Evolutionary conservation across 2,329 filamentous ascomycete genomes (phyloP).

Genomic region (Akanthomyces muscarius): DNA sequence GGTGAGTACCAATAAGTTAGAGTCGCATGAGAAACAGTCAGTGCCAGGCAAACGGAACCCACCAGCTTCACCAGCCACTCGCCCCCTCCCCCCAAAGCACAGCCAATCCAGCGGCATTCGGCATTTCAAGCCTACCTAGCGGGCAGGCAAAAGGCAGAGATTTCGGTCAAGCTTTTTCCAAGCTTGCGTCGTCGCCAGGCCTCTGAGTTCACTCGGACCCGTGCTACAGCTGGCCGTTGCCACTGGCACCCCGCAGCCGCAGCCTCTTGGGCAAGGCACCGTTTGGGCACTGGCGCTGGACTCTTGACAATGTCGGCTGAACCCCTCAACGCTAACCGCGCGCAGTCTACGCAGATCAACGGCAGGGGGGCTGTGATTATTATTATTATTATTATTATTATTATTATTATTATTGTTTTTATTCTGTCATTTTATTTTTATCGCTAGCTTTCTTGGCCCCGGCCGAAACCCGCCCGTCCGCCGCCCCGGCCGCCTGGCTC

Average conservation of each 20-base stretch:
- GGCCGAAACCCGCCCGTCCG: not conserved
- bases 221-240: conserved; percentile 1
- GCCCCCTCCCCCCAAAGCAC: not conserved
- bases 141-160: not conserved
- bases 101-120: not conserved
- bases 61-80: not conserved
- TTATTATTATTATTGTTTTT: not conserved
- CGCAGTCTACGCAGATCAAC: conserved; percentile 7
- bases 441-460: not conserved
- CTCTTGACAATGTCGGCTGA: conserved; percentile 12
- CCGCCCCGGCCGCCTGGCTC: not conserved
- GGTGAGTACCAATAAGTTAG: not conserved
- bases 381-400: not conserved
- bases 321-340: conserved; percentile 13
- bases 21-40: not conserved
- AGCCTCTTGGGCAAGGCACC: not conserved
- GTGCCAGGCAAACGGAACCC: not conserved
- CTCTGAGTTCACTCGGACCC: not conserved
- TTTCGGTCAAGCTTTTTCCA: not conserved
- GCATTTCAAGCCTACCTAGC: not conserved
- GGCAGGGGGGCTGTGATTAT: not conserved
- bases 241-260: not conserved
- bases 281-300: not conserved
- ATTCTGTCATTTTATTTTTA: not conserved
- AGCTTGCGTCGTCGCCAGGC: not conserved